Evolutionary conservation across 345 rosid species (phyloP), one percentile per base, ranked within the genome.

Genomic region (Eucalyptus caleyi): DNA sequence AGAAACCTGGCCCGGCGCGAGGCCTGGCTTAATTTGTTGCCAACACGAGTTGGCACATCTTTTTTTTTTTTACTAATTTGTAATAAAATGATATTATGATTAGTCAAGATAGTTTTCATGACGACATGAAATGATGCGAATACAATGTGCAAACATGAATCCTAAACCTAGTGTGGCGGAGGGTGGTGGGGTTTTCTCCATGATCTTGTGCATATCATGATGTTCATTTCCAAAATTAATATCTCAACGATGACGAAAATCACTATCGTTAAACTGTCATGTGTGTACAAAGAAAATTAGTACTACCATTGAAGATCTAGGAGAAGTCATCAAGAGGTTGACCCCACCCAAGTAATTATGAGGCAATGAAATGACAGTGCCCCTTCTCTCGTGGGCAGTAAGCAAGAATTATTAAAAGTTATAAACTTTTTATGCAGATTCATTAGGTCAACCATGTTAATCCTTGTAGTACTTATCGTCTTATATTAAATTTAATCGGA

Each of bases 11-110:
- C 40, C 23, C 21, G 0, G 23, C 1, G 42, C 14, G 9, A 1
- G 2, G 37, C 37, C 5, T 0, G 0, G 0, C 37, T n/a, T 34
- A 69, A 34, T 19, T 69, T 6, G 14, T 10, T 18, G 2, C 40
- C 24, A 19, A 9, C 14, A 9, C 0, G 5, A 27, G 15, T 30
- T 12, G 34, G 8, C 69, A 62, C 34, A 14, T 27, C 56, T 53
- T 53, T 26, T 11, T 62, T 62, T 62, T 60, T 3, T 27, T 27
- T 7, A 67, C 12, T 67, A 32, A 32, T 32, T 16, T n/a, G 12
- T 16, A 32, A 16, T 34, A 6, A 9, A 69, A 69, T 5, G 8
- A 34, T 4, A 40, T 9, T 34, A 1, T 3, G 24, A 14, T 67
- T 16, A 16, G 12, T 67, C 24, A 10, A 32, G 19, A 67, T 32